Evolutionary conservation across 2,329 filamentous ascomycete genomes (phyloP), one percentile per base, ranked within the genome.

Genomic region (Raffaelea ambrosiae): DNA sequence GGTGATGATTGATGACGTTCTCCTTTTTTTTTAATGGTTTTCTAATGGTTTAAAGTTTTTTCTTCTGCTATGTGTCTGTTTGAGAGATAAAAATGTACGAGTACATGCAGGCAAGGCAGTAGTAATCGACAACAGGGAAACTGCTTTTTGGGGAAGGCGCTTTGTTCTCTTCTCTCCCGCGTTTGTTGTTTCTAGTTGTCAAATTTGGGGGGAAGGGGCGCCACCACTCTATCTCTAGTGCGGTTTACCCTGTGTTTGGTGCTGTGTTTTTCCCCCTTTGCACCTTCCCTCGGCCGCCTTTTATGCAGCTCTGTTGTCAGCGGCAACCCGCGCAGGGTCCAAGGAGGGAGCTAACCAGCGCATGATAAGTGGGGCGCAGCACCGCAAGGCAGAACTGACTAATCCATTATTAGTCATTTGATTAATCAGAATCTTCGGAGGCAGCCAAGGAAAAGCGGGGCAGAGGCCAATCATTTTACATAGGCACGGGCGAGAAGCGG

Each of bases 271-370:
- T 42, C 5, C 41, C 23, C 22, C 26, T 38, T 19, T 46, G 43
- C 26, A 50, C 47, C 47, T 47, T 38, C 19, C 38, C 31, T 35
- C 45, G 19, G n/a, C 5, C 16, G 9, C 35, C 18, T 38, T 33
- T 29, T 50, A 47, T 47, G 48, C 44, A n/a, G 45, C 26, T 44
- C 29, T 51, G 50, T 54, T 54, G 56, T 58, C 52, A 53, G 54
- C 57, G 56, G 56, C 56, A 57, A 58, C 56, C 47, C 43, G 7
- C 26, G 26, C 26, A 29, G 26, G 26, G 13, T 7, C 26, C 26
- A 13, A 44, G 40, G 47, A 44, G 43, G 45, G 40, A 49, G 48
- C 48, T 43, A 33, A 33, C 47, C 47, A 48, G 18, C 16, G 26
- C 26, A 7, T 29, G 7, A 38, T n/a, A 38, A 38, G 35, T 38